Evolutionary conservation across 192 early-diverging fungal species (phyloP).

Genomic region (Anaeromyces robustus): DNA sequence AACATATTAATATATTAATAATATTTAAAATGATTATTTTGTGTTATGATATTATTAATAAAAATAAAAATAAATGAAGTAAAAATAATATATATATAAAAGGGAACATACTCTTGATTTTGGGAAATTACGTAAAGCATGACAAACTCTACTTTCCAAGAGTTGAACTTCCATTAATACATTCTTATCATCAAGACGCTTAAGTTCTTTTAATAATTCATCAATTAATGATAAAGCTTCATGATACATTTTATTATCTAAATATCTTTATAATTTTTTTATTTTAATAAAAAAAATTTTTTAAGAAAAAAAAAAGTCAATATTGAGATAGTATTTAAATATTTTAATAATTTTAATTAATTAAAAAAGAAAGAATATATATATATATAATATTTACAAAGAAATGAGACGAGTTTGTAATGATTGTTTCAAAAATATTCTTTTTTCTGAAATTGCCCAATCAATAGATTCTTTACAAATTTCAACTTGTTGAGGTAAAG

Average conservation of each 20-base stretch:
- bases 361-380: too few species aligned
- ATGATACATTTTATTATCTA: slow-evolving; percentile 90
- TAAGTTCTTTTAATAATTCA: slow-evolving; percentile 84
- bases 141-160: slow-evolving; percentile 84
- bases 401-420: slow-evolving; percentile 85
- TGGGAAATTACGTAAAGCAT: slow-evolving; percentile 80
- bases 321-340: too few species aligned
- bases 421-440: slow-evolving; percentile 86
- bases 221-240: slow-evolving; percentile 74
- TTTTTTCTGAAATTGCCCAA: slow-evolving; percentile 82
- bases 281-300: too few species aligned
- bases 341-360: too few species aligned
- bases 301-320: too few species aligned
- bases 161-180: slow-evolving; percentile 93
- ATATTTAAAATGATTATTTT: too few species aligned
- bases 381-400: too few species aligned
- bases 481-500: slow-evolving; percentile 75
- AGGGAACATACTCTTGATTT: slow-evolving; percentile 54
- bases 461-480: slow-evolving; percentile 88
- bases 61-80: too few species aligned
- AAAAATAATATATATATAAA: neutral
- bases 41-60: too few species aligned
- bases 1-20: too few species aligned
- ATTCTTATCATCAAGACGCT: slow-evolving; percentile 97
- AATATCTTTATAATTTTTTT: slow-evolving; percentile 35